Base-by-base conservation (phyloP, 129 eudicot genomes). In the Flaveria brownii region DNA sequence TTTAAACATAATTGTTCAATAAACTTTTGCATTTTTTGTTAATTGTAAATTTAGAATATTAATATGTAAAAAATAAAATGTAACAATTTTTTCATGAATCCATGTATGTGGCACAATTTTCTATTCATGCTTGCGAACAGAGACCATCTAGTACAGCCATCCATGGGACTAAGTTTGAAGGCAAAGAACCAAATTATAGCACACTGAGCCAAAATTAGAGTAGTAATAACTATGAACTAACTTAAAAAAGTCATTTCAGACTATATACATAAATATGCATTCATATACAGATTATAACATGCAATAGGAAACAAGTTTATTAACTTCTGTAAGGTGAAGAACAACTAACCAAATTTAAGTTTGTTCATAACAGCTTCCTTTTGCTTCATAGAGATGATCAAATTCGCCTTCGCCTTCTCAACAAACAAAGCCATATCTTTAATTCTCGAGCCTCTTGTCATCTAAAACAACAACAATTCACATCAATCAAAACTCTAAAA, bases 271-370 rank as follows among this genome's bases (percentile, higher is more conserved):
- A 60, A 0, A 74, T 16, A 64, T 9, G 17, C 50, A 45, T 45
- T 45, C 50, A 45, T 45, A 45, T 45, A 9, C 71, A 66, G 18
- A 36, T 65, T 36, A 65, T 33, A 65, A 3, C 5, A 9, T 17
- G 14, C 22, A 62, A 60, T 61, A 3, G 0, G 9, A 61, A 3
- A 12, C 17, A 61, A 63, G 68, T 28, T 30, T 28, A 8, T 18
- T 30, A 62, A 62, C 68, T 62, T 62, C 1, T 62, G 43, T 28
- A 62, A 62, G 30, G 46, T 50, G 16, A 51, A 39, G 56, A 56
- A 62, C n/a, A 79, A 81, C 85, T 74, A 10, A 88, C 98, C 96
- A 51, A 82, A 80, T 70, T 81, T 86, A 25, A 50, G 84, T 77
- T 83, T 84, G 76, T 73, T 74, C 62, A 78, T 25, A 46, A 70